Percentiles rank a stretch among this genome's conserved stretches.
Conservation (phyloP, 2,329 filamentous ascomycete species). For the Escovopsis sp. region DNA sequence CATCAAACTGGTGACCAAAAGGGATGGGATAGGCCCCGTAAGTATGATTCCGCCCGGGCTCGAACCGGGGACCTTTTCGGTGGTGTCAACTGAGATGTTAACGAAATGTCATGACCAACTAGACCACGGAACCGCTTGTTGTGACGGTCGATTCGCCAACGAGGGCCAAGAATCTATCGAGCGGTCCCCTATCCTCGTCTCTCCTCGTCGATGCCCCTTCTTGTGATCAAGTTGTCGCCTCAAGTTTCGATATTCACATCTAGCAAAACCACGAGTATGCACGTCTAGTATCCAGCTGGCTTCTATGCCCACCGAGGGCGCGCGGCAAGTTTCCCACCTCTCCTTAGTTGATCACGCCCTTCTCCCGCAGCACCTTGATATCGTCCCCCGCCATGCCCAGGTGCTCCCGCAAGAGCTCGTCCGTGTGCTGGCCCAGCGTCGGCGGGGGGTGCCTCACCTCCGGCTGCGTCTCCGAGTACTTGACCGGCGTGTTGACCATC, state of each 20-base stretch:
- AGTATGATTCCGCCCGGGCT: not conserved
- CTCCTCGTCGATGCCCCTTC: not conserved
- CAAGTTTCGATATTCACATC: too few relatives aligned
- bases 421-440: conserved; percentile 73
- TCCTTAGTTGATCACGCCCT: conserved; percentile 49
- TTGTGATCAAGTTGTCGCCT: not conserved
- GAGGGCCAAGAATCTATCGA: conserved; percentile 3
- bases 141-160: conserved; percentile 18
- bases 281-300: not conserved
- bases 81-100: not conserved
- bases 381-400: conserved; percentile 44
- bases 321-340: too few relatives aligned
- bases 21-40: too few relatives aligned
- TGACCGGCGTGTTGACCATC: conserved; percentile 86
- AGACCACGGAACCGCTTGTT: conserved; percentile 6
- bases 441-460: conserved; percentile 67
- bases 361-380: conserved; percentile 46
- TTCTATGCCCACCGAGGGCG: not conserved
- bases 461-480: conserved; percentile 74
- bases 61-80: not conserved
- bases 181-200: not conserved
- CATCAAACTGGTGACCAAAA: too few relatives aligned
- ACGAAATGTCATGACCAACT: not conserved
- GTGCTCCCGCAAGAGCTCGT: conserved; percentile 54
- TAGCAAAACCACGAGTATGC: not conserved